phyloP scores from a whole-genome alignment of 345 rosid species.

The thale cress (Arabidopsis thaliana) region DNA sequence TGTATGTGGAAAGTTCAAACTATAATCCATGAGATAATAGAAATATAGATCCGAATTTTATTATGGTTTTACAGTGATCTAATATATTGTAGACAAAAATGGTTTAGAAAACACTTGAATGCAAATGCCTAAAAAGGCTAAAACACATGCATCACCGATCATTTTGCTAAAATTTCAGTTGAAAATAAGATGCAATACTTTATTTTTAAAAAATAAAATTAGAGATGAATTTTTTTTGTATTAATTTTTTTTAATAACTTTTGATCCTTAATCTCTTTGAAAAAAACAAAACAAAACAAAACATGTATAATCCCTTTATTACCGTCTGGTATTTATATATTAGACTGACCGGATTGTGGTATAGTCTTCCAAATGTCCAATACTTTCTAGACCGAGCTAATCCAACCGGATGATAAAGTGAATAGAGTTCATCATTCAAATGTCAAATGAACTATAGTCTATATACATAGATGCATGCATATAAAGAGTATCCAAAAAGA shows the following conservation, averaged over 20 bases:
- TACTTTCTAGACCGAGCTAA: not conserved
- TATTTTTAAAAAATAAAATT: not conserved
- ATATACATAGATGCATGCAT: not conserved
- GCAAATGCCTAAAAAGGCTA: not conserved
- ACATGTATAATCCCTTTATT: not conserved
- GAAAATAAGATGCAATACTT: not conserved
- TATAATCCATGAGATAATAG: not conserved
- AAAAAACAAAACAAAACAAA: not conserved
- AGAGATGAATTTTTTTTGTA: not conserved
- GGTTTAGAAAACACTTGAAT: not conserved
- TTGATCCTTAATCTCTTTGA: not conserved
- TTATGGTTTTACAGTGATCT: not conserved
- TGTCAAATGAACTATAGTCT: not conserved
- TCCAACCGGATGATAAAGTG: not conserved
- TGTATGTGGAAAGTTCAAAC: not conserved
- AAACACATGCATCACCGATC: not conserved
- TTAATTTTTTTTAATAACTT: no score
- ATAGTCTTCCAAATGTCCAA: no score
- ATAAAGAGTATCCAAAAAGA: slow-evolving; percentile 29
- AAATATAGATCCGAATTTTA: not conserved
- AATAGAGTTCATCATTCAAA: not conserved
- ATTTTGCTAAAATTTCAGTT: not conserved
- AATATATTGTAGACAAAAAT: not conserved
- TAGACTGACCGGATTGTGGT: not conserved
- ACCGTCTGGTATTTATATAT: not conserved